Base-by-base conservation (phyloP, 2,329 filamentous ascomycete genomes). In the Scortechinia acanthostroma region DNA sequence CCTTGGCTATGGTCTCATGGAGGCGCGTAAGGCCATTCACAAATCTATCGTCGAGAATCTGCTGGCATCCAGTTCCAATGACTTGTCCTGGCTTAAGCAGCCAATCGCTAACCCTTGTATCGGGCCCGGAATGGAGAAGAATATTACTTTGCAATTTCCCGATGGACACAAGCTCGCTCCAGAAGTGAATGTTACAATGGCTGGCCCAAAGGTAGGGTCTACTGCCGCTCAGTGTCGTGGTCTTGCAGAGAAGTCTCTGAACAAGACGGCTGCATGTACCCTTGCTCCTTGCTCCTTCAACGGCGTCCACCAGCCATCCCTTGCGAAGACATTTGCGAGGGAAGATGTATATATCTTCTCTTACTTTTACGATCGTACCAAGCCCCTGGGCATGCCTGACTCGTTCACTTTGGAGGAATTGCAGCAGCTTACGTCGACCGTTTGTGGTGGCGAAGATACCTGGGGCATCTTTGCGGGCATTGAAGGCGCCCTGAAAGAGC, bases 271-370 rank as follows among this genome's bases (percentile, higher is more conserved):
- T 37, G 74, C 81, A 22, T 98, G 93, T 71, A 74, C 75, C 50
- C 69, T 97, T 43, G 77, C 87, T 0, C 93, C 93, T n/a, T 98
- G 93, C 72, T 95, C 93, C 1, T 98, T 98, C 80, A 95, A 95
- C 63, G 93, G 93, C 51, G 82, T 98, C 22, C 88, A 98, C 68
- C 93, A 98, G 65, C 93, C 93, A 6, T 84, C 86, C 19, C 76
- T 98, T 42, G 83, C 81, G 54, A 95, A 95, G 74, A 98, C 93
- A 0, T 98, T 98, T 58, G 72, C 88, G 21, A 77, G 76, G 50
- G 91, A 97, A 65, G 91, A 96, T 56, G 80, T 97, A 30, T 98
- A 91, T 69, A 89, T 97, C 54, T 91, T 98, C 68, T 95, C 88
- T 22, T 98, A 95, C 76, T 98, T 98, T 69, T 96, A 86, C 69